These are phyloP conservation scores for Coemansia sp. DNA, from an alignment of 371 early-diverging fungal genomes.

Conservation along the genomic window DNA sequence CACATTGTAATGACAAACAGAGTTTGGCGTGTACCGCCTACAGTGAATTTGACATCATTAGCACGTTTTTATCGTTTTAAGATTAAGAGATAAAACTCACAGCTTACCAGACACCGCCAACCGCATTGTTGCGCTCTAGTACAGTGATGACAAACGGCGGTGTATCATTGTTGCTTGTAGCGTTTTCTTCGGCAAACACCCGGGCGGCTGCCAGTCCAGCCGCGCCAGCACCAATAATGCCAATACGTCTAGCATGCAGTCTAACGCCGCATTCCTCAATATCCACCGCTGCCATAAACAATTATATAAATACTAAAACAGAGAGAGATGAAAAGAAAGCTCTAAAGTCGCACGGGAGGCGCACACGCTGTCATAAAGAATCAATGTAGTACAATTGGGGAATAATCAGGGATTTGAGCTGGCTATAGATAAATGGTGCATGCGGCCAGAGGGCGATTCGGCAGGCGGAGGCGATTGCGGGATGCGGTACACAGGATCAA, in stretches of 20 bases:
- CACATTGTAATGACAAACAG: constrained; percentile 21
- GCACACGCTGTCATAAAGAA: not conserved
- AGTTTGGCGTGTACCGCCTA: constrained; percentile 29
- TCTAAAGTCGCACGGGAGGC: too few relatives aligned
- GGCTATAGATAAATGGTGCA: not conserved
- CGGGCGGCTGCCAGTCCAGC: constrained; percentile 35
- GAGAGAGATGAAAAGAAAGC: not conserved
- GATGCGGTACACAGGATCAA: constrained; percentile 3
- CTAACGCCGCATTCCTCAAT: not conserved
- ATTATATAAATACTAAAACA: not conserved
- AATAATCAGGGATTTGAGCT: not conserved
- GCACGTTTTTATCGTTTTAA: too few relatives aligned
- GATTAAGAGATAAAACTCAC: too few relatives aligned
- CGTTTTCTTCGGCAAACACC: constrained; percentile 14
- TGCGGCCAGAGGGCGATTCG: not conserved
- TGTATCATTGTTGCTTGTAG: not conserved
- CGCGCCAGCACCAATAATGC: constrained; percentile 31
- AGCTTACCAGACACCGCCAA: constrained; percentile 33
- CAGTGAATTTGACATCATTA: too few relatives aligned
- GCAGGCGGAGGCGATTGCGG: not conserved
- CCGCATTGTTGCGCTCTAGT: constrained; percentile 22
- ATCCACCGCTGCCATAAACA: not conserved
- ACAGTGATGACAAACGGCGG: constrained; percentile 13
- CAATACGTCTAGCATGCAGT: constrained; percentile 13
- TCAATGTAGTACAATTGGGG: not conserved